Conservation (phyloP, 176 grass and related monocot species). For the Zea luxurians region DNA sequence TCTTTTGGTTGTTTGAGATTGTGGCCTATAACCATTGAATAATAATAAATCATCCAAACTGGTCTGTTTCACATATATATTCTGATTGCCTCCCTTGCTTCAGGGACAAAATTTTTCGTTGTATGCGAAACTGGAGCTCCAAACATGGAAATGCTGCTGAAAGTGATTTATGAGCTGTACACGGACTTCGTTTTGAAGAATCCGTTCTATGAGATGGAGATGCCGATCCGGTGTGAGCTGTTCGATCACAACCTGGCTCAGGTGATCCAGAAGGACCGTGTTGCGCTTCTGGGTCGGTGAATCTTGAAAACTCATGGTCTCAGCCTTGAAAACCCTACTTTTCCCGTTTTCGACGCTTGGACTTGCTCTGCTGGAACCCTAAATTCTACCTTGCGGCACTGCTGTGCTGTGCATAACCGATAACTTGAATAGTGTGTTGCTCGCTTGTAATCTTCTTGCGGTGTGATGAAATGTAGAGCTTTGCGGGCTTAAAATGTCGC, state of each 20-base stretch:
- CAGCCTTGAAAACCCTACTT: background rate
- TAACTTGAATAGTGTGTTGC: background rate
- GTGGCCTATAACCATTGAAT: background rate
- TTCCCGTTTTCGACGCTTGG: too few relatives aligned
- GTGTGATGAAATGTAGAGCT: constrained; percentile 6
- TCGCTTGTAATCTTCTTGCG: constrained; percentile 12
- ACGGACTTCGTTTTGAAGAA: constrained; percentile 96
- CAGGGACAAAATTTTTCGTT: constrained; percentile 96
- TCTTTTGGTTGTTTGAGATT: constrained; percentile 9
- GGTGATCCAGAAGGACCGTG: constrained; percentile 88
- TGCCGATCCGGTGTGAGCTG: constrained; percentile 93
- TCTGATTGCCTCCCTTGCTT: background rate
- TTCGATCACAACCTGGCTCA: constrained; percentile 91
- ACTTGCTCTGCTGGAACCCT: background rate
- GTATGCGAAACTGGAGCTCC: constrained; percentile 72
- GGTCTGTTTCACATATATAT: background rate
- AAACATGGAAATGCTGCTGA: constrained; percentile 80
- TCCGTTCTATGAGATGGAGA: constrained; percentile 98
- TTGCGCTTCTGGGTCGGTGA: constrained; percentile 73
- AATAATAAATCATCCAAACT: background rate
- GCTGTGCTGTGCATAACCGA: background rate
- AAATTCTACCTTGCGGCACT: background rate
- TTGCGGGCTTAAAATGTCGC: background rate
- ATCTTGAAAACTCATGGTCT: background rate
- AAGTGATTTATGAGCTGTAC: constrained; percentile 81